Percentiles rank a stretch among this genome's conserved stretches.
Conservation (phyloP, 306 rosid species). For the Cicer pinnatifidum region DNA sequence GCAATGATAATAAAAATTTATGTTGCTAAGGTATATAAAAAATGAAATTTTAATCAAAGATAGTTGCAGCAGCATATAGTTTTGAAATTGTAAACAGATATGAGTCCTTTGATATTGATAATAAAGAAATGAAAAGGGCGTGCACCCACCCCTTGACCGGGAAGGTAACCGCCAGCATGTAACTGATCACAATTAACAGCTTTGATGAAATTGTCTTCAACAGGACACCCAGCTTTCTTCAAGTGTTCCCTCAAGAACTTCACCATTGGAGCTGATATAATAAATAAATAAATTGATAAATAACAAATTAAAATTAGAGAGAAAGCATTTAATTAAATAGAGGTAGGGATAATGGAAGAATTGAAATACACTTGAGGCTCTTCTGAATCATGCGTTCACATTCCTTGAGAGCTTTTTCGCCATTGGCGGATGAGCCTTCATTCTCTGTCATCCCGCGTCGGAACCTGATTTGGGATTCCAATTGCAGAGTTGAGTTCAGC, state of each 20-base stretch:
- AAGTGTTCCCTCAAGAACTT: conserved; percentile 66
- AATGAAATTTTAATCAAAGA: not conserved
- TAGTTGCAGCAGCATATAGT: not conserved
- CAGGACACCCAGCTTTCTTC: conserved; percentile 74
- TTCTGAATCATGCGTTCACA: conserved; percentile 71
- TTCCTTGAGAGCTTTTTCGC: conserved; percentile 53
- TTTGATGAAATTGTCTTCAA: conserved; percentile 64
- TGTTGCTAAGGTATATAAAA: not conserved
- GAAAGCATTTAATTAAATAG: not conserved
- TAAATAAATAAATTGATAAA: not conserved
- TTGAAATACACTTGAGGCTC: conserved; percentile 61
- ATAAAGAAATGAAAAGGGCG: not conserved
- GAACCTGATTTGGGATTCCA: not conserved
- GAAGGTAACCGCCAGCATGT: conserved; percentile 64
- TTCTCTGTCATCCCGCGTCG: conserved; percentile 32
- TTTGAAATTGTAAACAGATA: not conserved
- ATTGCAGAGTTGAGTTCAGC: not conserved
- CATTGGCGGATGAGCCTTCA: conserved; percentile 13
- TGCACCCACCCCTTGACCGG: conserved; percentile 71
- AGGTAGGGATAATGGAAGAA: not conserved
- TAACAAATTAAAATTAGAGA: not conserved
- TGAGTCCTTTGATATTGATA: not conserved
- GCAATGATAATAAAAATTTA: no score
- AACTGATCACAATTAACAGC: conserved; percentile 56
- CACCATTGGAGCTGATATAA: conserved; percentile 67